phyloP scores from a whole-genome alignment of 2,329 filamentous ascomycete species.

The Purpureocillium takamizusanense region DNA sequence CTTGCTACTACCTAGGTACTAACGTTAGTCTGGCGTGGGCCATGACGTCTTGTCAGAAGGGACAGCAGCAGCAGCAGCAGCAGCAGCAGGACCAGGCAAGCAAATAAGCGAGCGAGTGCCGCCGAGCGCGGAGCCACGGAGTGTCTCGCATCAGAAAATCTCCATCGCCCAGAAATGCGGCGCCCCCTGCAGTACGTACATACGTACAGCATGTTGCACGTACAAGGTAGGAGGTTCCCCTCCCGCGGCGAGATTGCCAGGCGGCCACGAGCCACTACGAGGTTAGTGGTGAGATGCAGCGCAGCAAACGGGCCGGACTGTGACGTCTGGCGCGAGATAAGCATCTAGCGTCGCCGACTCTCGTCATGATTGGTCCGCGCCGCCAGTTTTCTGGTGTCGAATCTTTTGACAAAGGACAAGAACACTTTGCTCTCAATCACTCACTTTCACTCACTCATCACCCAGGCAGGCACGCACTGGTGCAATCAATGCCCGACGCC shows the following conservation, averaged over 20 bases:
- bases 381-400: constrained; percentile 32
- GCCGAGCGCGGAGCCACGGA: neutral
- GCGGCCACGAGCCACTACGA: constrained; percentile 7
- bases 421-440: too few relatives aligned
- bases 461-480: too few relatives aligned
- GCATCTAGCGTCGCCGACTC: constrained; percentile 12
- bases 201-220: too few relatives aligned
- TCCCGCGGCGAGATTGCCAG: neutral
- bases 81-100: too few relatives aligned
- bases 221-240: too few relatives aligned
- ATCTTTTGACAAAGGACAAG: constrained; percentile 19
- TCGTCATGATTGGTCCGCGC: constrained; percentile 26
- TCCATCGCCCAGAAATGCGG: neutral
- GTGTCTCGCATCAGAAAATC: neutral
- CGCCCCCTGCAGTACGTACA: too few relatives aligned
- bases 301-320: constrained; percentile 9
- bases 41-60: constrained; percentile 1
- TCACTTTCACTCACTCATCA: too few relatives aligned
- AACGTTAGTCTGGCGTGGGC: too few relatives aligned
- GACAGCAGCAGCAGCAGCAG: too few relatives aligned
- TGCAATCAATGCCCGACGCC: too few relatives aligned
- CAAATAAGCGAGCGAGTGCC: constrained; percentile 1
- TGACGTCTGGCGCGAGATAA: constrained; percentile 35
- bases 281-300: too few relatives aligned
- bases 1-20: too few relatives aligned